Conservation (phyloP, 106 monocot species). For the Dendrobium nobile region DNA sequence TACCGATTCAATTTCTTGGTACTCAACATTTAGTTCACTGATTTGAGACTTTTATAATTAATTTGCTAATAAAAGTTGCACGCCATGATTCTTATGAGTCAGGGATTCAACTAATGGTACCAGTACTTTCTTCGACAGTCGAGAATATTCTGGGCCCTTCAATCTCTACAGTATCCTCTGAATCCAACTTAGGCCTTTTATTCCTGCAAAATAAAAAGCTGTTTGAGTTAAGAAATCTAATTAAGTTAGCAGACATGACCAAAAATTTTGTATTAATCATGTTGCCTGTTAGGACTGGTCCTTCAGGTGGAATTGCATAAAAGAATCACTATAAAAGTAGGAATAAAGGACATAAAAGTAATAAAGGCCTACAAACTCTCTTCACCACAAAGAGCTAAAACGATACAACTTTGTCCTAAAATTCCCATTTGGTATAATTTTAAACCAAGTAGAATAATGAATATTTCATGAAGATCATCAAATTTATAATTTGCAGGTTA, state of each 20-base stretch:
- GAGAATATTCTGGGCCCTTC: background rate
- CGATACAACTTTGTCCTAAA: background rate
- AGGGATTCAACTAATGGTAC: constrained; percentile 1
- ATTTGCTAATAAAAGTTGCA: background rate
- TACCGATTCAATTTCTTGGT: background rate
- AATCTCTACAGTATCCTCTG: background rate
- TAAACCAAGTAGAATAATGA: too few species aligned
- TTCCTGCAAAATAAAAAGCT: background rate
- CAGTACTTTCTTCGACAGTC: background rate
- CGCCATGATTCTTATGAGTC: background rate
- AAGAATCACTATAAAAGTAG: background rate
- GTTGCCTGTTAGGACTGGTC: background rate
- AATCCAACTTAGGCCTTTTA: constrained; percentile 1
- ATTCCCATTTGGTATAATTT: background rate
- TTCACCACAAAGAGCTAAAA: background rate
- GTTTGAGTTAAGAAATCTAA: background rate
- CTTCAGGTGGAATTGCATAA: background rate
- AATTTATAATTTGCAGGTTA: too few species aligned
- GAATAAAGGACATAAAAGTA: background rate
- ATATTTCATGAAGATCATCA: too few species aligned
- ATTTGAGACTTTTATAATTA: background rate
- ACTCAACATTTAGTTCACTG: background rate
- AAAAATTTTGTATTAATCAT: background rate
- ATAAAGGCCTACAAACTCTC: background rate
- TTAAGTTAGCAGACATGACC: background rate